Conservation (phyloP, 23 red algal species). For the Gracilaria gracilis region DNA sequence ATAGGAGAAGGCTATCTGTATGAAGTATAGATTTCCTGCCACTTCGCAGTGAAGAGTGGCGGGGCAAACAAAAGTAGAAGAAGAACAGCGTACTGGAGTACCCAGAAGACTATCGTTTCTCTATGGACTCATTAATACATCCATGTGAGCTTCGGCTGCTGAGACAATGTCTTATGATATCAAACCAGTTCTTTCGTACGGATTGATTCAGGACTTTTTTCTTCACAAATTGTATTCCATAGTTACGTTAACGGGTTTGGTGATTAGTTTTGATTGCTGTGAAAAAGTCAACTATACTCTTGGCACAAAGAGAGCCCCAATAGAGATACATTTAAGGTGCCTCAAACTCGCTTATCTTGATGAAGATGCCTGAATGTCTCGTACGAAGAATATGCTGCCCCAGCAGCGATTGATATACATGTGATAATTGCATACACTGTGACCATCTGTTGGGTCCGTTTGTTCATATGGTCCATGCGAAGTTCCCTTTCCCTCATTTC, state of each 20-base stretch:
- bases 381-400: conserved; percentile 32
- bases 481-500: conserved; percentile 71
- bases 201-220: background rate
- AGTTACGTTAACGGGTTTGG: background rate
- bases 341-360: conserved; percentile 28
- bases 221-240: background rate
- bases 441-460: conserved; percentile 25
- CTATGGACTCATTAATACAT: too few relatives aligned
- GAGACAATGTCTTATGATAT: too few relatives aligned
- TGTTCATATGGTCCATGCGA: conserved; percentile 46
- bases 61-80: too few relatives aligned
- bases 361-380: conserved; percentile 38
- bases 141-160: too few relatives aligned
- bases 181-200: too few relatives aligned
- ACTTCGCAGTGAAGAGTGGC: too few relatives aligned
- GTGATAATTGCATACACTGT: conserved; percentile 38
- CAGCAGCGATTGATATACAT: conserved; percentile 40
- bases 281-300: background rate
- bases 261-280: background rate
- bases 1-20: too few relatives aligned
- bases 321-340: too few relatives aligned
- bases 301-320: background rate
- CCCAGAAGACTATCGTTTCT: too few relatives aligned
- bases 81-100: too few relatives aligned
- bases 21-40: too few relatives aligned